A percentile compares a stretch with the other conserved stretches of the same genome.
Conservation (phyloP, 495 filamentous ascomycete genomes). For the Neurospora sp. region DNA sequence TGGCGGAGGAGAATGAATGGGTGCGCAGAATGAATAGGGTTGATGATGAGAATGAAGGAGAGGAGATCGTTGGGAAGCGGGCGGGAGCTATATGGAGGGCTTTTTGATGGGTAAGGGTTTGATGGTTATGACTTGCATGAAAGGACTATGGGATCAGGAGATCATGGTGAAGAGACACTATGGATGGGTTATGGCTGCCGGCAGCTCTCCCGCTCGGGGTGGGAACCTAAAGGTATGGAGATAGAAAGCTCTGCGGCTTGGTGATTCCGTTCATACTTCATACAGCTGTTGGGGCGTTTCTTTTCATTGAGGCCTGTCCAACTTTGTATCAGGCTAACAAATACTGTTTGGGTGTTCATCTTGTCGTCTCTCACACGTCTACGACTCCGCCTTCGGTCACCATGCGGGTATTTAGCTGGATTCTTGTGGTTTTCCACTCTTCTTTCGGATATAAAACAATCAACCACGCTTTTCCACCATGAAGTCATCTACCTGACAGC, state of each 20-base stretch:
- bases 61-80: neutral
- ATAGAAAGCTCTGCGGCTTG: neutral
- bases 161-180: neutral
- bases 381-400: too few relatives aligned
- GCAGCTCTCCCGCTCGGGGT: neutral
- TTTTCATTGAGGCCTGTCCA: neutral
- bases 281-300: neutral
- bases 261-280: neutral
- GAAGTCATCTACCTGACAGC: neutral
- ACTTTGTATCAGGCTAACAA: neutral
- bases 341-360: too few relatives aligned
- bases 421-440: too few relatives aligned
- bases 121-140: neutral
- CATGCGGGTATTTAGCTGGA: too few relatives aligned
- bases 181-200: neutral
- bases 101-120: constrained; percentile 5
- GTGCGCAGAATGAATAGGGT: constrained; percentile 35
- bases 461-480: neutral
- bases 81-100: constrained; percentile 27
- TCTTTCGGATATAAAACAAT: neutral
- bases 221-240: neutral
- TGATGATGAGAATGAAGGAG: constrained; percentile 3
- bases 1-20: constrained; percentile 36
- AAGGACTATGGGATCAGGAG: neutral
- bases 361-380: too few relatives aligned